These are phyloP conservation scores for Monosporascus sp. DNA, from an alignment of 2,329 filamentous ascomycete species.

Conservation along the genomic window DNA sequence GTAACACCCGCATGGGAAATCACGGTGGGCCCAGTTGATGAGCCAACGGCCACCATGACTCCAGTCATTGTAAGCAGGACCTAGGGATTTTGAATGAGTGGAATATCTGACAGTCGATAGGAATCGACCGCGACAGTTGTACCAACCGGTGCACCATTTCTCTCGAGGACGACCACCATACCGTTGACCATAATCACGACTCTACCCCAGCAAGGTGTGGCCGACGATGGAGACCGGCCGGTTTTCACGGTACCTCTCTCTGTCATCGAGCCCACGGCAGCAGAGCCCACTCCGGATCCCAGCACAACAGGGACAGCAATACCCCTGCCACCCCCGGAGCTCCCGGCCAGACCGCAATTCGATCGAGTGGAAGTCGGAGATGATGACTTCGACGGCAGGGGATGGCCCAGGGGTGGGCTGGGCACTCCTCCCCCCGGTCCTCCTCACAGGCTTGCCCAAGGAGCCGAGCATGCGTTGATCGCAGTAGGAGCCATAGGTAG, in stretches of 20 bases:
- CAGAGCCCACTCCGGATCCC: not conserved
- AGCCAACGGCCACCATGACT: not conserved
- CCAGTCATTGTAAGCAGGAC: not conserved
- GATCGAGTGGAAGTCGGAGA: not conserved
- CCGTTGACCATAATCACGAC: not conserved
- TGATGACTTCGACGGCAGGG: not conserved
- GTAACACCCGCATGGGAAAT: not conserved
- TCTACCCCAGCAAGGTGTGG: not conserved
- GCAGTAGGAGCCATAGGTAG: constrained; percentile 30
- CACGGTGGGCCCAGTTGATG: not conserved
- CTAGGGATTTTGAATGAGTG: not conserved
- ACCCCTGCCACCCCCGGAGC: not conserved
- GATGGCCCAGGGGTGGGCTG: not conserved
- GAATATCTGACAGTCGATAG: not conserved
- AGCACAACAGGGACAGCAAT: not conserved
- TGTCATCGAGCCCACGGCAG: not conserved
- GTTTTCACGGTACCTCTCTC: not conserved
- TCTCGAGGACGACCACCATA: not conserved
- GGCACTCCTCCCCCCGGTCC: not conserved
- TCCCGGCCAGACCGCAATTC: not conserved
- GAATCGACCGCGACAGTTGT: not conserved
- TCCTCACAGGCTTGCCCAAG: constrained; percentile 16
- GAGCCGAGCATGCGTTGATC: constrained; percentile 28
- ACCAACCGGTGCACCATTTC: not conserved
- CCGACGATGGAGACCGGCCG: not conserved